These are phyloP conservation scores for Apiospora sp. DNA, from an alignment of 2,329 filamentous ascomycete genomes.

Conservation along the genomic window DNA sequence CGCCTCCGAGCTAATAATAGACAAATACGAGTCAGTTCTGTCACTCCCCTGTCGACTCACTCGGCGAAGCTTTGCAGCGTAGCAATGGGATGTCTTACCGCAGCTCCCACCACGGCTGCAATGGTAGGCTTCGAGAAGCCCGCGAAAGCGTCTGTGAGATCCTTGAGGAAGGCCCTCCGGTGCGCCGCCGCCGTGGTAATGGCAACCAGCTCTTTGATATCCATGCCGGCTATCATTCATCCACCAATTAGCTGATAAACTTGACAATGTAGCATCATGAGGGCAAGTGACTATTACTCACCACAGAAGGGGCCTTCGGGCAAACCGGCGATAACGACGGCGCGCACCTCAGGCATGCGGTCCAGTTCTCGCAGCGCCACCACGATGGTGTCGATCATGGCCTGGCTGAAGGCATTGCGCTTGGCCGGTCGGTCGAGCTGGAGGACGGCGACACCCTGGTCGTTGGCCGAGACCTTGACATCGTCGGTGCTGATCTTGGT, in stretches of 20 bases:
- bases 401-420: conserved; percentile 64
- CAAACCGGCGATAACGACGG: conserved; percentile 48
- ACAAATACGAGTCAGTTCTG: not conserved
- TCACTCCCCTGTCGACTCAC: not conserved
- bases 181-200: conserved; percentile 41
- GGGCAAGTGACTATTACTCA: conserved; percentile 32
- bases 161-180: conserved; percentile 44
- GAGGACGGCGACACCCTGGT: conserved; percentile 20
- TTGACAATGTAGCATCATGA: not conserved
- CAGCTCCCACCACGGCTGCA: conserved; percentile 58
- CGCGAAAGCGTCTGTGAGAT: conserved; percentile 49
- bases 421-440: conserved; percentile 45
- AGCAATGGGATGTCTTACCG: conserved; percentile 47
- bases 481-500: conserved; percentile 8
- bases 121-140: conserved; percentile 55
- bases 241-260: not conserved
- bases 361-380: conserved; percentile 48
- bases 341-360: conserved; percentile 41
- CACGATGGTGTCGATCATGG: conserved; percentile 49
- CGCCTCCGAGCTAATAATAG: conserved; percentile 50
- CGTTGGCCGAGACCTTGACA: conserved; percentile 20
- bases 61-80: not conserved
- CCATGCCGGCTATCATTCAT: conserved; percentile 40
- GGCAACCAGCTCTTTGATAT: conserved; percentile 45
- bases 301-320: conserved; percentile 47